Evolutionary conservation across 176 grass and related monocot species (phyloP).

Genomic region (Otatea glauca): DNA sequence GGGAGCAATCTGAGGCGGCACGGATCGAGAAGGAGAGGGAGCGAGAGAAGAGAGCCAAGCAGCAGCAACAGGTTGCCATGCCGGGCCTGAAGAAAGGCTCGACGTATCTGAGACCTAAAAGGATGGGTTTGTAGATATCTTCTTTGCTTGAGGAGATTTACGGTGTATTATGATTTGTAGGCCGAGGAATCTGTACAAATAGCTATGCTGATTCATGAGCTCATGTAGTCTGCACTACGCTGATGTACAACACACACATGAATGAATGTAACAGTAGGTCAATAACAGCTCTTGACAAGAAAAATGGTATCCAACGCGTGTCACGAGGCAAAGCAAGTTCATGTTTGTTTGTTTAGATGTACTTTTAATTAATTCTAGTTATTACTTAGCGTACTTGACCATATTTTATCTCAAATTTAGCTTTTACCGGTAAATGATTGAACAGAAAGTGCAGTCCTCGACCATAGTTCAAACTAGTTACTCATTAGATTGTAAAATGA

Average conservation of each 20-base stretch:
- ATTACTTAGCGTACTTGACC: too few species aligned
- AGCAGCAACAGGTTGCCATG: slow-evolving; percentile 92
- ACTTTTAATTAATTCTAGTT: neutral
- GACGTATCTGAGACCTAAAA: slow-evolving; percentile 78
- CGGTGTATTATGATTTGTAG: slow-evolving; percentile 23
- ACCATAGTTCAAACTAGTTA: too few species aligned
- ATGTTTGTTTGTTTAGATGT: neutral
- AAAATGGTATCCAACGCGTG: neutral
- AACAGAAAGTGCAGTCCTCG: too few species aligned
- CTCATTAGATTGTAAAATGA: too few species aligned
- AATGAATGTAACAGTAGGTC: slow-evolving; percentile 7
- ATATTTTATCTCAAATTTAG: too few species aligned
- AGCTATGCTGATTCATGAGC: slow-evolving; percentile 25
- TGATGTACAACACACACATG: slow-evolving; percentile 33
- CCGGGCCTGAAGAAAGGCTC: slow-evolving; percentile 83
- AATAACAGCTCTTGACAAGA: neutral
- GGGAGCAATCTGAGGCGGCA: slow-evolving; percentile 71
- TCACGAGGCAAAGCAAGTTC: neutral
- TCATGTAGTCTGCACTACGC: slow-evolving; percentile 4
- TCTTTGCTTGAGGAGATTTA: slow-evolving; percentile 6
- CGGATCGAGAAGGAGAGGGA: slow-evolving; percentile 66
- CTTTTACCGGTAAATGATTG: too few species aligned
- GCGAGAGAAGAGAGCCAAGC: slow-evolving; percentile 72
- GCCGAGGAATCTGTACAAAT: slow-evolving; percentile 27
- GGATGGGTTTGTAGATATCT: slow-evolving; percentile 65